Percentiles rank a stretch among this genome's conserved stretches.
Evolutionary conservation across 768 basidiomycete species (phyloP).

Genomic region (Amylocystis lapponica): DNA sequence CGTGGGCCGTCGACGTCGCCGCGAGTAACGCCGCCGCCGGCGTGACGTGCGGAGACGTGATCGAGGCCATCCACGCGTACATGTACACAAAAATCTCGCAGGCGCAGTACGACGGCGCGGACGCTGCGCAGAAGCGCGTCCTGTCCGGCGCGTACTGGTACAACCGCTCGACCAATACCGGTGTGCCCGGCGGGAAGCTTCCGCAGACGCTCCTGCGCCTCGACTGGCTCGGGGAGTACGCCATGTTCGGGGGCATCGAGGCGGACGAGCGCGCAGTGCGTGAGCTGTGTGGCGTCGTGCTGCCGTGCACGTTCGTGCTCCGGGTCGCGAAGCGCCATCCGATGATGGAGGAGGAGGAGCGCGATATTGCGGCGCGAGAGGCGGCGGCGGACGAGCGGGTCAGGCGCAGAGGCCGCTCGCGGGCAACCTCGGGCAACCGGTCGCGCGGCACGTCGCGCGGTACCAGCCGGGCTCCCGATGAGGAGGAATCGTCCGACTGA

Average conservation of each 20-base stretch:
- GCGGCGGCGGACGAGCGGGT: constrained; percentile 14
- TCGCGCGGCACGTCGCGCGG: constrained; percentile 4
- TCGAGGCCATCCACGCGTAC: constrained; percentile 47
- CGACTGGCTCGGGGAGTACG: constrained; percentile 57
- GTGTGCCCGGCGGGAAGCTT: constrained; percentile 66
- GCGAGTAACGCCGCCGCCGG: constrained; percentile 43
- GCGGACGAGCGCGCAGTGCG: constrained; percentile 38
- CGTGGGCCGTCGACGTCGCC: constrained; percentile 47
- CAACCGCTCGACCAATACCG: constrained; percentile 59
- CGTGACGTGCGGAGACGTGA: constrained; percentile 62
- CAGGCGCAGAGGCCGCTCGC: constrained; percentile 12
- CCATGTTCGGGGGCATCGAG: constrained; percentile 59
- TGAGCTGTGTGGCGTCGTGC: constrained; percentile 35
- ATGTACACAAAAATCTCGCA: constrained; percentile 46
- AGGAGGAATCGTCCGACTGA: constrained; percentile 1
- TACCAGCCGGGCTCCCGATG: background rate
- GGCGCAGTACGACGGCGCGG: constrained; percentile 45
- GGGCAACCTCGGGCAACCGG: constrained; percentile 15
- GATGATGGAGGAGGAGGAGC: constrained; percentile 44
- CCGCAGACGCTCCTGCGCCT: constrained; percentile 57
- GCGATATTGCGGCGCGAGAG: constrained; percentile 38
- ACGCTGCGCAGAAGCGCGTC: constrained; percentile 30
- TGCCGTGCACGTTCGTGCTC: constrained; percentile 59
- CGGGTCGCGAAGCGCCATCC: constrained; percentile 43
- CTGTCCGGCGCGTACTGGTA: constrained; percentile 51